Percentiles rank a stretch among this genome's conserved stretches.
Evolutionary conservation across 2,329 filamentous ascomycete genomes (phyloP).

Genomic region (Truncatella angustata): DNA sequence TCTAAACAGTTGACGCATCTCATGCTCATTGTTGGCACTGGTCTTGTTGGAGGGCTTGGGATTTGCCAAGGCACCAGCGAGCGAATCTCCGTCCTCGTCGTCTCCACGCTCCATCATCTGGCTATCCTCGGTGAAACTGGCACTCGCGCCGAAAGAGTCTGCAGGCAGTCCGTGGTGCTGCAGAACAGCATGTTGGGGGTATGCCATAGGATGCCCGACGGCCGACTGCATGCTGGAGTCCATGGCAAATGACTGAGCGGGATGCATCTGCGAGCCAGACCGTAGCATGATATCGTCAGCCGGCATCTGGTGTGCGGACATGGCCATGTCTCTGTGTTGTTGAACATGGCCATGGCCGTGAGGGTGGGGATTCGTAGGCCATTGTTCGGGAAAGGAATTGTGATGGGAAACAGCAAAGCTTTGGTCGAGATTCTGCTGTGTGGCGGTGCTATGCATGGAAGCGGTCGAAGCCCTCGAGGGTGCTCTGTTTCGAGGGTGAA

Average conservation of each 20-base stretch:
- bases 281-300: conserved; percentile 61
- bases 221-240: conserved; percentile 49
- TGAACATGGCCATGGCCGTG: conserved; percentile 32
- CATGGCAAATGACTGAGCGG: conserved; percentile 45
- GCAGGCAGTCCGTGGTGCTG: conserved; percentile 51
- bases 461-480: conserved; percentile 56
- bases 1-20: conserved; percentile 74
- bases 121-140: conserved; percentile 58
- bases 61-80: conserved; percentile 41
- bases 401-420: conserved; percentile 35
- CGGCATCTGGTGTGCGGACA: conserved; percentile 39
- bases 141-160: conserved; percentile 51
- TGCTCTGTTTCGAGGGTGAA: conserved; percentile 46
- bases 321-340: conserved; percentile 41
- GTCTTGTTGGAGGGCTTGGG: conserved; percentile 60
- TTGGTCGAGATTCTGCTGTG: conserved; percentile 51
- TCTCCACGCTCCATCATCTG: conserved; percentile 62
- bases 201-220: conserved; percentile 42
- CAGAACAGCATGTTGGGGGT: conserved; percentile 38
- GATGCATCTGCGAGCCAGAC: conserved; percentile 54
- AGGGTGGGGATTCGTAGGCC: too few species aligned
- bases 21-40: conserved; percentile 76
- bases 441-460: conserved; percentile 53
- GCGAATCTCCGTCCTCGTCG: conserved; percentile 54
- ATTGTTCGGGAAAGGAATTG: conserved; percentile 46